Conservation (phyloP, 805 yeast genomes). For the Myxozyma neglecta region DNA sequence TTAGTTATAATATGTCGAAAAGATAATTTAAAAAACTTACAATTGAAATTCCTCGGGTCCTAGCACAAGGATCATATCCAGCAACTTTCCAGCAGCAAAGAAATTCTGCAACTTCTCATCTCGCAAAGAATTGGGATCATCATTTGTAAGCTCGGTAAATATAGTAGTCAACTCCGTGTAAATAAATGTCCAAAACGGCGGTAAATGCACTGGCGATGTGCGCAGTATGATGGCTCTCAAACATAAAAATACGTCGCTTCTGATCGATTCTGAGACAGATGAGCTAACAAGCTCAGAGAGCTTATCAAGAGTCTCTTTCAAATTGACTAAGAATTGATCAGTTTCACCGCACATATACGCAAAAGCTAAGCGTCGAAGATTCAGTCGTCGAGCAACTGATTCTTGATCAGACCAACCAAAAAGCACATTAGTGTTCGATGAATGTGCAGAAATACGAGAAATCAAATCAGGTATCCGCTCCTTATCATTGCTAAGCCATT, state of each 20-base stretch:
- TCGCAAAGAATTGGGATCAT: slow-evolving; percentile 43
- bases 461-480: slow-evolving; percentile 59
- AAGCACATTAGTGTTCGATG: slow-evolving; percentile 56
- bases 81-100: slow-evolving; percentile 67
- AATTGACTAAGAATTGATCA: slow-evolving; percentile 53
- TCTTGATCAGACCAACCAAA: slow-evolving; percentile 78
- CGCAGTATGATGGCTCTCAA: slow-evolving; percentile 65
- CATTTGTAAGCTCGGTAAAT: slow-evolving; percentile 44
- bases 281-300: slow-evolving; percentile 44
- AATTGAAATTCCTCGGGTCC: slow-evolving; percentile 74
- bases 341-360: slow-evolving; percentile 61
- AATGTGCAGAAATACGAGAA: slow-evolving; percentile 46
- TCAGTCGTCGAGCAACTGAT: slow-evolving; percentile 51
- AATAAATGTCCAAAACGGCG: slow-evolving; percentile 68
- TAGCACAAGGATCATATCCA: slow-evolving; percentile 70
- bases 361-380: slow-evolving; percentile 63
- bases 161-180: slow-evolving; percentile 59
- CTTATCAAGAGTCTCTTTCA: slow-evolving; percentile 50
- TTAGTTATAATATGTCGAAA: background rate
- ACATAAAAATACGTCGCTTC: slow-evolving; percentile 53
- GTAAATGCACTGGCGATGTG: slow-evolving; percentile 62
- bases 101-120: slow-evolving; percentile 41
- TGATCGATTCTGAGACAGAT: slow-evolving; percentile 41
- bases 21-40: slow-evolving; percentile 35
- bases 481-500: slow-evolving; percentile 66